Percentiles rank a stretch among this genome's conserved stretches.
phyloP scores from a whole-genome alignment of 23 red algal genomes.

The Gracilaria caudata region DNA sequence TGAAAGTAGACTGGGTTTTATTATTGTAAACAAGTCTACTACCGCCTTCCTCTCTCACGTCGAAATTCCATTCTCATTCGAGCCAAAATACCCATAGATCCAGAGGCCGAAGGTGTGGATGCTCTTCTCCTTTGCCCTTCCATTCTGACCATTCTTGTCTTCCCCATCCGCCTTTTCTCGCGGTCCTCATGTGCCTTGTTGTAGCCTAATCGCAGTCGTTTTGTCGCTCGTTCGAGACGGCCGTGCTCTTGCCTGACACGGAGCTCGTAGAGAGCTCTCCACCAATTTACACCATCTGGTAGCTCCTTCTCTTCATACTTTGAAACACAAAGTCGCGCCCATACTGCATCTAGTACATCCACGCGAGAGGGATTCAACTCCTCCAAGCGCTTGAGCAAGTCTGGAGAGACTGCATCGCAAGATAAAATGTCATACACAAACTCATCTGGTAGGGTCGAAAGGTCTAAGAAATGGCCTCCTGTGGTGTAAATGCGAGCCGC shows the following conservation, averaged over 20 bases:
- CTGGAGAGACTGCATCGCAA: background rate
- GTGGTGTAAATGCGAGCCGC: slow-evolving; percentile 31
- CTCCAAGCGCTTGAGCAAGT: slow-evolving; percentile 36
- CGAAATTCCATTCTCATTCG: slow-evolving; percentile 20
- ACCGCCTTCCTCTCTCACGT: slow-evolving; percentile 9
- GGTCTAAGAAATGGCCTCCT: slow-evolving; percentile 28
- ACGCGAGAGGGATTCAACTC: slow-evolving; percentile 38
- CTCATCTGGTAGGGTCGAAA: slow-evolving; percentile 41
- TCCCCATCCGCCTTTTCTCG: slow-evolving; percentile 8
- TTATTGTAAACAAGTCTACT: background rate
- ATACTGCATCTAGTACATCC: slow-evolving; percentile 41
- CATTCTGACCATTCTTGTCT: background rate
- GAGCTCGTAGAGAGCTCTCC: slow-evolving; percentile 44
- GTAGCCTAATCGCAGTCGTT: slow-evolving; percentile 29
- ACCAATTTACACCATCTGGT: slow-evolving; percentile 3
- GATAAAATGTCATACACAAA: slow-evolving; percentile 30
- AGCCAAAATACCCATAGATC: background rate
- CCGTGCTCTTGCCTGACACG: slow-evolving; percentile 8
- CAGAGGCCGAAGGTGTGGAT: background rate
- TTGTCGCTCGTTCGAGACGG: slow-evolving; percentile 5
- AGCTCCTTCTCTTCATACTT: slow-evolving; percentile 39
- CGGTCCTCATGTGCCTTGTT: slow-evolving; percentile 27
- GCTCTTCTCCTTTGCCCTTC: background rate
- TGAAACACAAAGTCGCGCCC: slow-evolving; percentile 30
- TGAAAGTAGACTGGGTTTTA: background rate